Evolutionary conservation across 257 asterid species (phyloP).

Genomic region (Catharanthus roseus): DNA sequence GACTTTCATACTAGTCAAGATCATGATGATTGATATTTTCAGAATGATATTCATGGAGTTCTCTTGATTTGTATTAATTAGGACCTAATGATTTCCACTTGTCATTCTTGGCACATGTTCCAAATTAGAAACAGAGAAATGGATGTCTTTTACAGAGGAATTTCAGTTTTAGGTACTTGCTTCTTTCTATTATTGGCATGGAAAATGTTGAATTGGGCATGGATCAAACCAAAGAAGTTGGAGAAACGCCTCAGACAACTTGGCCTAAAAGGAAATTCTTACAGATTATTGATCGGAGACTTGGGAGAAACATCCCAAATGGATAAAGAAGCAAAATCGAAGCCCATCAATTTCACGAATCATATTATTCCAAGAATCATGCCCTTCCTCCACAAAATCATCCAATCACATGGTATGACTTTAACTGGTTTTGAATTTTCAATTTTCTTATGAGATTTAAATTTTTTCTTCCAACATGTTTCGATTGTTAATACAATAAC

Average conservation of each 20-base stretch:
- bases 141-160: neutral
- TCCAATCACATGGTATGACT: constrained; percentile 16
- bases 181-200: constrained; percentile 12
- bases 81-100: too few species aligned
- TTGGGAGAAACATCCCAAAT: constrained; percentile 13
- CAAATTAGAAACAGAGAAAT: neutral
- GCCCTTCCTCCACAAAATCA: constrained; percentile 18
- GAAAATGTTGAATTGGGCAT: constrained; percentile 21
- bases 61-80: too few species aligned
- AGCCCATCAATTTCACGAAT: constrained; percentile 17
- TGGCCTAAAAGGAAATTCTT: constrained; percentile 25
- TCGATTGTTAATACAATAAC: too few species aligned
- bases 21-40: neutral
- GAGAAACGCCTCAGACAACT: constrained; percentile 22
- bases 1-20: too few species aligned
- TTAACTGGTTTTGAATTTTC: neutral
- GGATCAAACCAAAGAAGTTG: constrained; percentile 23
- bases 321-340: constrained; percentile 19
- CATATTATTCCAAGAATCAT: constrained; percentile 14
- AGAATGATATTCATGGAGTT: neutral
- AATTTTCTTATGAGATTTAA: too few species aligned
- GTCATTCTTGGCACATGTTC: neutral
- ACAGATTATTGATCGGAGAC: constrained; percentile 22
- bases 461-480: too few species aligned
- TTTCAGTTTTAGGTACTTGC: neutral